A percentile compares a stretch with the other conserved stretches of the same genome.
phyloP scores from a whole-genome alignment of 306 rosid genomes.

The Prunus mongolica region DNA sequence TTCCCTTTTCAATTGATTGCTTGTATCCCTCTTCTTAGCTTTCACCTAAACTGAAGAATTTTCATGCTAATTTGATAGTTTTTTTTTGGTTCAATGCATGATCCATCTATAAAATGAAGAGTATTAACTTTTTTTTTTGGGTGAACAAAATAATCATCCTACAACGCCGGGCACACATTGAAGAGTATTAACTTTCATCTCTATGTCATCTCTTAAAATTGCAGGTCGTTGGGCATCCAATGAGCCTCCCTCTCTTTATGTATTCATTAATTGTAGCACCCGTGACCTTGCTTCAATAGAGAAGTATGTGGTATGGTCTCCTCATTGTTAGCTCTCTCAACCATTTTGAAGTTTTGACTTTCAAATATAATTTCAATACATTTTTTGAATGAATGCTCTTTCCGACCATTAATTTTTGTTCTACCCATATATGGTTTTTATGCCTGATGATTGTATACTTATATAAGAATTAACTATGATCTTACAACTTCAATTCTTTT shows the following conservation, averaged over 20 bases:
- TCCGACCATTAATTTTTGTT: not conserved
- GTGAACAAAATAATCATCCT: no score
- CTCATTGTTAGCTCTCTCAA: constrained; percentile 24
- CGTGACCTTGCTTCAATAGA: constrained; percentile 85
- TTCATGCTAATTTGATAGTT: constrained; percentile 9
- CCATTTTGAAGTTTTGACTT: constrained; percentile 11
- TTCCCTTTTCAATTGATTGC: not conserved
- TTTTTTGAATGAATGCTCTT: not conserved
- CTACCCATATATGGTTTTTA: not conserved
- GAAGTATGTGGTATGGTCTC: constrained; percentile 89
- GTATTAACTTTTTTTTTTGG: not conserved
- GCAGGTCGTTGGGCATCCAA: constrained; percentile 85
- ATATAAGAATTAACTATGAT: not conserved
- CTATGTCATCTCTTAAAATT: constrained; percentile 26
- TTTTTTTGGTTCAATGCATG: constrained; percentile 2
- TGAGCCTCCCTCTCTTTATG: constrained; percentile 80
- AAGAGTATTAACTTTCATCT: constrained; percentile 12
- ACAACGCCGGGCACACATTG: no score
- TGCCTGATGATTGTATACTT: not conserved
- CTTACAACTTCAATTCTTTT: not conserved
- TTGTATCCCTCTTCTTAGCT: not conserved
- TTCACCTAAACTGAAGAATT: not conserved
- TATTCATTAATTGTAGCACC: constrained; percentile 86
- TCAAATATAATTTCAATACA: constrained; percentile 2
- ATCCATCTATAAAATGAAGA: not conserved